Base-by-base conservation (phyloP, 148 eudicot genomes). In the Chenopodium berlandieri region DNA sequence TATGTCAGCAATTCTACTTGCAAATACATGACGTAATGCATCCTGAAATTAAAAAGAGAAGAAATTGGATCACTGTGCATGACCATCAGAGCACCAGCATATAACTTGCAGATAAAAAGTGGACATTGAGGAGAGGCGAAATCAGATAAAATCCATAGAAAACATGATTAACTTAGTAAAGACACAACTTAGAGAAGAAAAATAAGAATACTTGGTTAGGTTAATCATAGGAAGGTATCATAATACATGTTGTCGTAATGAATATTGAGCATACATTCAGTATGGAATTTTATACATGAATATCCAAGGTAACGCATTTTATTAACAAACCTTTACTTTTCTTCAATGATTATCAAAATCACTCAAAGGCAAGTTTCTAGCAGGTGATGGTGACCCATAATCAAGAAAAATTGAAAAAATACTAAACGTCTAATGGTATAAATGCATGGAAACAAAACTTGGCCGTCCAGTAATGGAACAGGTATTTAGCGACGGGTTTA, bases 21-120 rank as follows among this genome's bases (percentile, higher is more conserved):
- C 95, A 89, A 96, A 96, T 48, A 96, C 86, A 84, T 96, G 99
- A 78, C 98, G 90, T 47, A 96, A 87, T 56, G 99, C 99, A 90
- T 96, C 99, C 99, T 94, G 86, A 68, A 20, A 68, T 40, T 79
- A 50, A 68, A 79, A 27, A 72, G 40, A 77, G 48, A 77, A 66
- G 52, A 80, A 40, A 78, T 80, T 34, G 34, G 66, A 30, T 78
- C 68, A 56, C 30, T 11, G 27, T 11, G 23, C 22, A 68, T 75
- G 47, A 31, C 52, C 13, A 58, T 22, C 22, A 50, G 6, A 74
- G 37, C 67, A 78, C 9, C 75, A 67, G 23, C 64, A 62, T 2
- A 56, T 56, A 27, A 27, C 20, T 56, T 56, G 62, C 62, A 12
- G 62, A 56, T 17, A 14, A 56, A 56, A 56, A 56, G 2, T 17